A percentile compares a stretch with the other conserved stretches of the same genome.
Evolutionary conservation across 176 grass and related monocot genomes (phyloP).

Genomic region (Bolboschoenus planiculmis): DNA sequence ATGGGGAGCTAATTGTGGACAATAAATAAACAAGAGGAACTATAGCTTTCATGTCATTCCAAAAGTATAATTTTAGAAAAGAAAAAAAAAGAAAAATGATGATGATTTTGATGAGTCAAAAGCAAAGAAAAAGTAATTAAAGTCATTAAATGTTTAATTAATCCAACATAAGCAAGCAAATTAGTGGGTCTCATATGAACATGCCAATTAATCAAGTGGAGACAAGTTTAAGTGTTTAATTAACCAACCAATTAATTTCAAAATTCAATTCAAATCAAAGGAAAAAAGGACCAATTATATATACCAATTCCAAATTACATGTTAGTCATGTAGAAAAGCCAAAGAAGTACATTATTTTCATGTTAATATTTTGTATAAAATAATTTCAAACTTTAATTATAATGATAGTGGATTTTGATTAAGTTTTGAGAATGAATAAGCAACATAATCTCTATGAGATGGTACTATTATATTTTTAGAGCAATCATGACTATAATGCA

Average conservation of each 20-base stretch:
- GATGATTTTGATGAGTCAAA: conserved; percentile 30
- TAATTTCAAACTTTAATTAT: neutral
- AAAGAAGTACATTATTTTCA: neutral
- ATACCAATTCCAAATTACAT: neutral
- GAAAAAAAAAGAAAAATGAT: neutral
- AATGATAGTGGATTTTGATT: no score
- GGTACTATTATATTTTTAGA: no score
- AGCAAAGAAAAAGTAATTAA: conserved; percentile 24
- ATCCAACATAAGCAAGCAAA: conserved; percentile 10
- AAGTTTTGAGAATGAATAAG: no score
- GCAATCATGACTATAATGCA: no score
- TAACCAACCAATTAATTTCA: conserved; percentile 16
- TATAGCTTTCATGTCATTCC: conserved; percentile 19
- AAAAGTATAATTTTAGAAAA: conserved; percentile 31
- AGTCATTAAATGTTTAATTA: conserved; percentile 22
- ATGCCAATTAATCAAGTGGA: conserved; percentile 20
- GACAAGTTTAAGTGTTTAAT: conserved; percentile 17
- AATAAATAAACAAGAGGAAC: neutral
- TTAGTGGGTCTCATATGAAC: conserved; percentile 32
- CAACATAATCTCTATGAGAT: no score
- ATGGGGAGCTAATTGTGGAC: conserved; percentile 2
- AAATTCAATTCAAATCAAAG: neutral
- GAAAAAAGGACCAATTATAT: neutral
- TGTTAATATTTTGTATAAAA: neutral
- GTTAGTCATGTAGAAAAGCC: neutral